Base-by-base conservation (phyloP, 2,329 filamentous ascomycete genomes). In the Ophiocordyceps camponoti-leonardi region DNA sequence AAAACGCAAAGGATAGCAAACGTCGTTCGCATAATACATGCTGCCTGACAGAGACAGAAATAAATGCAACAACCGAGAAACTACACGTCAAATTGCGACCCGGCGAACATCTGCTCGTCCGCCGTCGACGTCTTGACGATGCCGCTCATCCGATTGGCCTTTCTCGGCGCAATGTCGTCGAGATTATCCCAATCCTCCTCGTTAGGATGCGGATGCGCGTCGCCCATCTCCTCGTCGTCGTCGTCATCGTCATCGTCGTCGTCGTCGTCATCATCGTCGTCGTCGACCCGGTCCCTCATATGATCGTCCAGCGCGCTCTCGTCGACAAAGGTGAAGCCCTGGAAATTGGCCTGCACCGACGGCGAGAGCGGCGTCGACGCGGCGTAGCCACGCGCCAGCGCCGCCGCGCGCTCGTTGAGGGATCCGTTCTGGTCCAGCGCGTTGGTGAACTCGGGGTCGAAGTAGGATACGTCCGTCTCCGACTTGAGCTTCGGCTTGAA, bases 311-410 rank as follows among this genome's bases (percentile, higher is more conserved):
- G 80, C 2, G 86, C 85, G 57, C 86, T 95, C 66, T 96, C 90
- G 55, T 96, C 92, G n/a, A 96, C 92, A 61, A 94, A 98, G 0
- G 92, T 98, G 64, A 98, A 98, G 31, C 92, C 92, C 57, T 92
- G 86, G 69, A 98, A 98, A 59, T 96, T 95, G 50, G 90, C 92
- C 65, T 98, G 92, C 65, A 95, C 88, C 2, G 86, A 93, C 0
- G 92, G 92, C 14, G 87, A 94, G 22, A 98, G 70, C 0, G 92
- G 92, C 0, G 92, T 98, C 14, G 86, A 94, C 8, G 86, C 85
- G 6, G 85, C 81, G 58, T 92, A 85, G 35, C 88, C 88, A 47
- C 81, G 80, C 16, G 90, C 86, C 44, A 96, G 64, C 8, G 86
- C 86, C 14, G 86, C 86, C 5, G 92, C 90, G 47, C 90, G 81